Conservation (phyloP, 345 rosid genomes). For the Psidium guajava region DNA sequence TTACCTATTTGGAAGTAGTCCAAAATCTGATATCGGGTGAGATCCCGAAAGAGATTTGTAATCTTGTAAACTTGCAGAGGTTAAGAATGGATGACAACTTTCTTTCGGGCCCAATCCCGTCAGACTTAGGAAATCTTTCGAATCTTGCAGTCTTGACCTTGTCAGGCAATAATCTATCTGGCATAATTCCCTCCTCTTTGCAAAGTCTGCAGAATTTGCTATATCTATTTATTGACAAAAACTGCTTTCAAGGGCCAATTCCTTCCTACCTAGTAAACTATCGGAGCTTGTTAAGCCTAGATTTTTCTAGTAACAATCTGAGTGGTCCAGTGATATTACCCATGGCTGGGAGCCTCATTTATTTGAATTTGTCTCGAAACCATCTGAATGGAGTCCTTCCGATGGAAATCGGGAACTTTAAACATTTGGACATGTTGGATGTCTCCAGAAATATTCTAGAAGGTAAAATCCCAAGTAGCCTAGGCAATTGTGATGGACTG, state of each 20-base stretch:
- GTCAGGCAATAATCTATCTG: not conserved
- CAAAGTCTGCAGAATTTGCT: not conserved
- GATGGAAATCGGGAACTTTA: not conserved
- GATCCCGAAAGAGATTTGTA: slow-evolving; percentile 8
- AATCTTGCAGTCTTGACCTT: not conserved
- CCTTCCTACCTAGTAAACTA: too few species aligned
- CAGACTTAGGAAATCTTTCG: not conserved
- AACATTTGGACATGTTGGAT: not conserved
- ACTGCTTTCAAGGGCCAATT: too few species aligned
- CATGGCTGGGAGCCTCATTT: too few species aligned
- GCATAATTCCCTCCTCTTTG: not conserved
- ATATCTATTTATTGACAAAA: too few species aligned
- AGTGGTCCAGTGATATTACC: too few species aligned
- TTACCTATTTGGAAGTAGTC: not conserved
- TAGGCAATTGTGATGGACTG: too few species aligned
- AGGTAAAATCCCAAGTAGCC: too few species aligned
- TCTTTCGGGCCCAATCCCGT: not conserved
- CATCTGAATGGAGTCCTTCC: not conserved
- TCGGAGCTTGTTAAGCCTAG: too few species aligned
- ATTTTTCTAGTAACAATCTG: too few species aligned
- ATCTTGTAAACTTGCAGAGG: not conserved
- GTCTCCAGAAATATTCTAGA: too few species aligned
- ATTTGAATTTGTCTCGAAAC: not conserved
- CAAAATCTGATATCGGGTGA: not conserved
- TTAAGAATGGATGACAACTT: not conserved